Conservation (phyloP, 177 flowering plant genomes). For the Vitis hybrid region DNA sequence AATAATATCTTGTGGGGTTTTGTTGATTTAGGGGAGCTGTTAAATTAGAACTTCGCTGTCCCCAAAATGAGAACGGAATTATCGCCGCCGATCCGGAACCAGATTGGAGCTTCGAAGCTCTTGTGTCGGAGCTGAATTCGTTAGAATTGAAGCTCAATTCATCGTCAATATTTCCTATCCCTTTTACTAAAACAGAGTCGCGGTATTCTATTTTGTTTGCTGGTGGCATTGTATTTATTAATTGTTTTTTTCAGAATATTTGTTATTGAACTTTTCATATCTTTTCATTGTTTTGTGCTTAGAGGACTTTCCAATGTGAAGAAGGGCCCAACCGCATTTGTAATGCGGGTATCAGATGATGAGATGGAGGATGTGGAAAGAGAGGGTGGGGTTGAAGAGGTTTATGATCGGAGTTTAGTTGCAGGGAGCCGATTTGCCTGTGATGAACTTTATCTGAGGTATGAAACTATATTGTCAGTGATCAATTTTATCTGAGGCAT, state of each 20-base stretch:
- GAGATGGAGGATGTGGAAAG: slow-evolving; percentile 37
- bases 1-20: neutral
- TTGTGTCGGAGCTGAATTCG: slow-evolving; percentile 48
- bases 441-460: slow-evolving; percentile 62
- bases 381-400: slow-evolving; percentile 27
- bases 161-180: slow-evolving; percentile 23
- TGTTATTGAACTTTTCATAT: no score
- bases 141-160: slow-evolving; percentile 43
- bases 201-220: slow-evolving; percentile 21
- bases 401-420: slow-evolving; percentile 8
- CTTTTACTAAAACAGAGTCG: slow-evolving; percentile 31
- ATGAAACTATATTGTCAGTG: neutral
- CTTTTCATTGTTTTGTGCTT: slow-evolving; percentile 1
- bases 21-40: slow-evolving; percentile 35
- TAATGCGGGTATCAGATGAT: slow-evolving; percentile 53
- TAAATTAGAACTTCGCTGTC: slow-evolving; percentile 45
- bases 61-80: slow-evolving; percentile 29
- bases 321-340: slow-evolving; percentile 36
- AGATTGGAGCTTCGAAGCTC: slow-evolving; percentile 56
- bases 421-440: slow-evolving; percentile 43
- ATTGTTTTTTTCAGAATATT: neutral
- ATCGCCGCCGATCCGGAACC: slow-evolving; percentile 52
- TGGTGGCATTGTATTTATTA: neutral
- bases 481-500: neutral
- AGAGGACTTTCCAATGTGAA: slow-evolving; percentile 25